phyloP scores from a whole-genome alignment of 148 eudicot genomes.

The Camellia japonica region DNA sequence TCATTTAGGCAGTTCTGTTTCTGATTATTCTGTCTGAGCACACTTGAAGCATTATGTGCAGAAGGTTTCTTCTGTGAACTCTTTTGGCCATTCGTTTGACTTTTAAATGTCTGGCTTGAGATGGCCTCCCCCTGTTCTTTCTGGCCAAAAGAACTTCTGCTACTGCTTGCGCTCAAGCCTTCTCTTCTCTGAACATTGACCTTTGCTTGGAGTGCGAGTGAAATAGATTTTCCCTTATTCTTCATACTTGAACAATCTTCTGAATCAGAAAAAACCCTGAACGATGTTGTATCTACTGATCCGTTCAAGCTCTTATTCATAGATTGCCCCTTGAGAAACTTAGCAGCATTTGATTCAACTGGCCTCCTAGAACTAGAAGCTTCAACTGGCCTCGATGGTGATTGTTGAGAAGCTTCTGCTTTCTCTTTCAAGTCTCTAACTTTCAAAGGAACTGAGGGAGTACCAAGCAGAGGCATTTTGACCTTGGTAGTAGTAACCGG shows the following conservation, averaged over 20 bases:
- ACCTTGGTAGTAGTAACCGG: constrained; percentile 33
- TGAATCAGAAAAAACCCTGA: constrained; percentile 32
- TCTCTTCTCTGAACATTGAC: constrained; percentile 90
- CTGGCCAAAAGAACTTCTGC: constrained; percentile 33
- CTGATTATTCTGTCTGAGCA: constrained; percentile 78
- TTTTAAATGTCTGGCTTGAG: constrained; percentile 39
- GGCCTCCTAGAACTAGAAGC: constrained; percentile 34
- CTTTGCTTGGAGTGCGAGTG: constrained; percentile 94
- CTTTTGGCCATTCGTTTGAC: constrained; percentile 49
- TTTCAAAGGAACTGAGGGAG: constrained; percentile 66
- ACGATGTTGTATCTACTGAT: constrained; percentile 31
- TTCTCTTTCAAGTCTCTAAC: constrained; percentile 69
- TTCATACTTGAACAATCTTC: constrained; percentile 44
- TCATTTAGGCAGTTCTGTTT: constrained; percentile 64
- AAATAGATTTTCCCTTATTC: constrained; percentile 66
- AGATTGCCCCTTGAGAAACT: constrained; percentile 53
- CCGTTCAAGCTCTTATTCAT: constrained; percentile 67
- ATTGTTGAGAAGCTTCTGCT: constrained; percentile 50
- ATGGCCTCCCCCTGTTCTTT: constrained; percentile 44
- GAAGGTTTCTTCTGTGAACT: constrained; percentile 45
- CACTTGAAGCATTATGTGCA: constrained; percentile 33
- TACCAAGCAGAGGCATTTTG: constrained; percentile 50
- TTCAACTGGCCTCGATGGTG: constrained; percentile 39
- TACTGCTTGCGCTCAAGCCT: constrained; percentile 38
- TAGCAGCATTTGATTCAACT: constrained; percentile 59